Evolutionary conservation across 179 eudicot species (phyloP).

Genomic region (Nepenthes alata): DNA sequence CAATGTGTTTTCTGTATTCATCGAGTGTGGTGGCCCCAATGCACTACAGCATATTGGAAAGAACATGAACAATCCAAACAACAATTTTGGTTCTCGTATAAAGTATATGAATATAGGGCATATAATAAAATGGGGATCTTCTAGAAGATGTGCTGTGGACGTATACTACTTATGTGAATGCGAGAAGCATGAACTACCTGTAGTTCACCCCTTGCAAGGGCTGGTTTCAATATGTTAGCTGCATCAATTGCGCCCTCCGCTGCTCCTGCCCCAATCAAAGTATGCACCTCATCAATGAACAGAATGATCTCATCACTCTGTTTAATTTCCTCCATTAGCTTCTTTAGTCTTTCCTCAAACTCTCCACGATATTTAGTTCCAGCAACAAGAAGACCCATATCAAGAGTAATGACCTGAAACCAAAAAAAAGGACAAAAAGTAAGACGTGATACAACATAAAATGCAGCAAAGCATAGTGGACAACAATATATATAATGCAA

Average conservation of each 20-base stretch:
- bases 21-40: conserved; percentile 95
- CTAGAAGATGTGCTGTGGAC: not conserved
- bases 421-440: not conserved
- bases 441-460: not conserved
- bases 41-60: conserved; percentile 27
- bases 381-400: conserved; percentile 89
- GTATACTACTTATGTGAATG: not conserved
- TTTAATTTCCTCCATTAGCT: conserved; percentile 84
- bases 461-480: no score
- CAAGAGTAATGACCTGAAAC: conserved; percentile 78
- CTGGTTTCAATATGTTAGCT: conserved; percentile 94
- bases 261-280: conserved; percentile 90
- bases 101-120: no score
- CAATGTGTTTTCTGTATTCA: conserved; percentile 87
- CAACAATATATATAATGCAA: no score
- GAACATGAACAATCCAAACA: not conserved
- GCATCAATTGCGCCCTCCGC: conserved; percentile 99
- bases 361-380: conserved; percentile 97
- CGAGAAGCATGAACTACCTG: conserved; percentile 38
- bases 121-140: not conserved
- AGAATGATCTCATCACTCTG: conserved; percentile 69
- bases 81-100: no score
- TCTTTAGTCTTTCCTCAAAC: conserved; percentile 84
- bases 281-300: conserved; percentile 93
- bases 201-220: conserved; percentile 90